Conservation (phyloP, 148 eudicot genomes). For the Heliosperma pusillum region DNA sequence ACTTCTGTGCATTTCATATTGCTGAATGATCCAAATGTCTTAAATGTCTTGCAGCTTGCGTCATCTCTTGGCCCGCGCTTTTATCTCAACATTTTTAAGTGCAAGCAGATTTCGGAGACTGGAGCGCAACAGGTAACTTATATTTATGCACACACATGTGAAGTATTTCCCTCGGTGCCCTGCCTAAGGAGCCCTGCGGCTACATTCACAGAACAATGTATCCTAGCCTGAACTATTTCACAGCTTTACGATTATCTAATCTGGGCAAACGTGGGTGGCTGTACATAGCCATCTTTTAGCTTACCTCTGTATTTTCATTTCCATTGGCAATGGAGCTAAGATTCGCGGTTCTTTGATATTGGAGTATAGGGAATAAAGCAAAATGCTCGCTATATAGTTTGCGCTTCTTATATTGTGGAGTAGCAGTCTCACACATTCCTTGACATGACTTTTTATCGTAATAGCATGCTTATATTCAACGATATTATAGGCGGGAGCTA, state of each 20-base stretch:
- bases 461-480: no score
- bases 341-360: not conserved
- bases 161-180: not conserved
- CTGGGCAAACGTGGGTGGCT: not conserved
- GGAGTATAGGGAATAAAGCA: not conserved
- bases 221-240: not conserved
- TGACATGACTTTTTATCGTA: no score
- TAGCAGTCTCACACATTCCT: not conserved
- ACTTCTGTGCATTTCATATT: constrained; percentile 3
- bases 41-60: constrained; percentile 62
- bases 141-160: not conserved
- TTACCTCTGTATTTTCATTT: not conserved
- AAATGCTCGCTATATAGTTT: not conserved
- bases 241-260: not conserved
- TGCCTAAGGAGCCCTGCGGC: no score
- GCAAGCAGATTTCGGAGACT: constrained; percentile 98
- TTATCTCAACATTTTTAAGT: constrained; percentile 86
- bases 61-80: constrained; percentile 96
- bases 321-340: not conserved
- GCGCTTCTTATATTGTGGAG: not conserved
- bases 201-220: not conserved
- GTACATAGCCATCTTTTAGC: not conserved
- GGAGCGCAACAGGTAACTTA: constrained; percentile 81
- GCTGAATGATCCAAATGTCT: not conserved
- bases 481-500: no score